Base-by-base conservation (phyloP, 805 yeast genomes). In the Saccharomycopsis capsularis region DNA sequence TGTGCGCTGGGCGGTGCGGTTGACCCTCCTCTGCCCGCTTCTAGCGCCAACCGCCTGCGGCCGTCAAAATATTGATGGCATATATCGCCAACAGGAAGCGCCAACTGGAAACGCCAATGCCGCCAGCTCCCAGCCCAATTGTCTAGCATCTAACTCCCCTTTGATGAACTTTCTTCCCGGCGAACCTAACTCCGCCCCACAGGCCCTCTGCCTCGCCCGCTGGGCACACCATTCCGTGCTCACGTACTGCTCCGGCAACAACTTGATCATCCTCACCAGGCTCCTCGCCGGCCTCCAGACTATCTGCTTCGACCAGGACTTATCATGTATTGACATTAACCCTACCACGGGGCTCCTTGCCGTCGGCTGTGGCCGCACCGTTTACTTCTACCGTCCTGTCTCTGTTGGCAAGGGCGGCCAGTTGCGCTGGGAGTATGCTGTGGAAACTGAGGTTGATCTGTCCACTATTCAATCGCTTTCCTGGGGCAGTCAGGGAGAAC, bases 201-300 rank as follows among this genome's bases (percentile, higher is more conserved):
- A 51, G 34, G 46, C 48, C 13, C 21, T 37, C n/a, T 44, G 44
- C 18, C 42, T 47, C 27, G 38, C 45, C 23, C 47, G 45, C 39
- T 53, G 56, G 56, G 25, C n/a, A 6, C 45, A 43, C 34, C 48
- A 45, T 35, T 51, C 52, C 23, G 40, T 53, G 4, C 32, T 51
- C 18, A 80, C 79, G 1, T 91, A 91, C 62, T 85, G 89, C 50
- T 86, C 96, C 1, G 97, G 96, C 0, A 88, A 88, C 65, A 88
- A 87, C 61, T 69, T 91, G 56, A 84, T 91, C 30, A 73, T 85
- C 3, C 61, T 81, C 2, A 70, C 82, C 5, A 73, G 75, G 52
- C 68, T 73, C 42, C 67, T 72, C 50, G 63, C 67, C 22, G 66
- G 82, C 52, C 65, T 89, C 16, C 98, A 91, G 63, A 88, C 96